Evolutionary conservation across 108 stramenopile species (phyloP).

Genomic region (Bacterosira constricta): DNA sequence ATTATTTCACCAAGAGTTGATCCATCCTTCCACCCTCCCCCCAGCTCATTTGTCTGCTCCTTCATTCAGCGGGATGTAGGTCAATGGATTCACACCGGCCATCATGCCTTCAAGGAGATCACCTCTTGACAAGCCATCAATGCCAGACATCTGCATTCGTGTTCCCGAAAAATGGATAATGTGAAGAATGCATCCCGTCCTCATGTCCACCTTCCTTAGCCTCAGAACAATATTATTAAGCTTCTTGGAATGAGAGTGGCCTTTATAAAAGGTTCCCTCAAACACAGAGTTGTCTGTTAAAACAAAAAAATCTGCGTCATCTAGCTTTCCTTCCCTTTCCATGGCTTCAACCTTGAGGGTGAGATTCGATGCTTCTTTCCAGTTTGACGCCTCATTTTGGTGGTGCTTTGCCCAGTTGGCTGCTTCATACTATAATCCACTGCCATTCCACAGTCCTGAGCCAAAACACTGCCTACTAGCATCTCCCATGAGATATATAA

Average conservation of each 20-base stretch:
- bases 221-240: constrained; percentile 36
- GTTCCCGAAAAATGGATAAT: constrained; percentile 20
- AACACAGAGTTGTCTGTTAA: constrained; percentile 50
- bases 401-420: constrained; percentile 9
- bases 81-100: background rate
- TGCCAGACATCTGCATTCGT: constrained; percentile 17
- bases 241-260: constrained; percentile 27
- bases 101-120: constrained; percentile 25
- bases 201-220: background rate
- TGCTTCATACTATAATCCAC: background rate
- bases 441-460: background rate
- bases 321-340: background rate
- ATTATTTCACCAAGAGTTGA: constrained; percentile 5
- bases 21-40: constrained; percentile 9
- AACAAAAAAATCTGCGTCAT: constrained; percentile 36
- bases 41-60: background rate
- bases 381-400: constrained; percentile 26
- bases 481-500: constrained; percentile 36
- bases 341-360: constrained; percentile 14
- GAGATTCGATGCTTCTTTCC: constrained; percentile 33
- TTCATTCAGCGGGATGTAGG: constrained; percentile 9
- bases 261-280: constrained; percentile 49
- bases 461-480: constrained; percentile 42
- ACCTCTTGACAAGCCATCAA: constrained; percentile 38
- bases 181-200: background rate